These are phyloP conservation scores for Colletotrichum noveboracense DNA, from an alignment of 2,329 filamentous ascomycete species.

Conservation along the genomic window DNA sequence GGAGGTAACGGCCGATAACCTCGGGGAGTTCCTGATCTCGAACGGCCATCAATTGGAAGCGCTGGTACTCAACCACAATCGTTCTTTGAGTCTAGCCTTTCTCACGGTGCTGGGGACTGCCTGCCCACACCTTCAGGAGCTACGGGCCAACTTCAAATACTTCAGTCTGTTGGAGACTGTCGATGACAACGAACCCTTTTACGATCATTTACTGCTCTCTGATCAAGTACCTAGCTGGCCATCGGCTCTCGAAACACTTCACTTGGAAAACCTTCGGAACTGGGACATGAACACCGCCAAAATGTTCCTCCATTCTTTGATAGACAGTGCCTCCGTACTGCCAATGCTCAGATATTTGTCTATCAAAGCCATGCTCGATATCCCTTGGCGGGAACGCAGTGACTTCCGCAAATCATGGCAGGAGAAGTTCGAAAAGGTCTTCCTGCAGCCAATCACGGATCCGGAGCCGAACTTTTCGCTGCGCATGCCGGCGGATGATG, in stretches of 20 bases:
- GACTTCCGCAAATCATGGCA: slow-evolving; percentile 82
- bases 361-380: slow-evolving; percentile 79
- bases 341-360: slow-evolving; percentile 71
- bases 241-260: slow-evolving; percentile 69
- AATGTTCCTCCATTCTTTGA: slow-evolving; percentile 79
- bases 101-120: slow-evolving; percentile 66
- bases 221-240: slow-evolving; percentile 82
- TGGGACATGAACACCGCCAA: slow-evolving; percentile 73
- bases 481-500: slow-evolving; percentile 4
- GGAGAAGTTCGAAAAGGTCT: slow-evolving; percentile 70
- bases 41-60: slow-evolving; percentile 72
- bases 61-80: slow-evolving; percentile 79
- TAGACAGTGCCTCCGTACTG: slow-evolving; percentile 71
- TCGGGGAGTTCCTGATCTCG: slow-evolving; percentile 68
- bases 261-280: slow-evolving; percentile 78
- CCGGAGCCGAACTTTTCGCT: slow-evolving; percentile 37
- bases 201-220: slow-evolving; percentile 68
- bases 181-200: slow-evolving; percentile 77
- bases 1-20: slow-evolving; percentile 70
- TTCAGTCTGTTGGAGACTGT: slow-evolving; percentile 72
- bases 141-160: slow-evolving; percentile 82
- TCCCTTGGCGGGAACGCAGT: slow-evolving; percentile 82
- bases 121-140: slow-evolving; percentile 73
- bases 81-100: slow-evolving; percentile 78
- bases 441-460: slow-evolving; percentile 55